phyloP scores from a whole-genome alignment of 352 stramenopile genomes.

The Globisporangium sylvaticum region DNA sequence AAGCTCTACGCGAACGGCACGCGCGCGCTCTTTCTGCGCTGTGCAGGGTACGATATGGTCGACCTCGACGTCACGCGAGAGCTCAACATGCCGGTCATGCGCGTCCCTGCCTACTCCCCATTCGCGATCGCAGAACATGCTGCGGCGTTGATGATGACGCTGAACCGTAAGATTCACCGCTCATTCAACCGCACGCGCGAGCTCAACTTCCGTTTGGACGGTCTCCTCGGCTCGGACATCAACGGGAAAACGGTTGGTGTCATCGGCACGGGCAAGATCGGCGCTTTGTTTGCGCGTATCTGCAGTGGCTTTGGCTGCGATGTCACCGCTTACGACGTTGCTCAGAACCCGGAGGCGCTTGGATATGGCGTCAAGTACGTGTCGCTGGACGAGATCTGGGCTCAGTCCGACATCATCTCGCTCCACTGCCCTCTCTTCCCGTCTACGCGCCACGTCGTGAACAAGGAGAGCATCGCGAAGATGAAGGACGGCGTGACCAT shows the following conservation, averaged over 20 bases:
- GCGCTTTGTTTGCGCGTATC: neutral
- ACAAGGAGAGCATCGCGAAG: slow-evolving; percentile 70
- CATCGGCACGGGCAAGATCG: neutral
- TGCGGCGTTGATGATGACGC: neutral
- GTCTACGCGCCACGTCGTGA: slow-evolving; percentile 83
- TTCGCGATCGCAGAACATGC: neutral
- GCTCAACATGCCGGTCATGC: neutral
- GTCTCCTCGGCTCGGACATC: neutral
- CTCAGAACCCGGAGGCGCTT: slow-evolving; percentile 35
- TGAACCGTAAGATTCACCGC: neutral
- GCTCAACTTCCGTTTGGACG: neutral
- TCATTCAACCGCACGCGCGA: neutral
- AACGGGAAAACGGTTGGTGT: neutral
- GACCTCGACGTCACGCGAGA: neutral
- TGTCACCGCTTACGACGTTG: neutral
- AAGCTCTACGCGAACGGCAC: slow-evolving; percentile 47
- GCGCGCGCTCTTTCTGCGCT: slow-evolving; percentile 71
- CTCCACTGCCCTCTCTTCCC: slow-evolving; percentile 83
- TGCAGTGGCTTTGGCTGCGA: neutral
- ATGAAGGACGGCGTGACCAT: slow-evolving; percentile 89
- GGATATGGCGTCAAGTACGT: slow-evolving; percentile 49
- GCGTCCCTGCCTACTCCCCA: neutral
- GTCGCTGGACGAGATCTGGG: slow-evolving; percentile 57
- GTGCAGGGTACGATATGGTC: slow-evolving; percentile 30
- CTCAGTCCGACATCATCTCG: slow-evolving; percentile 82